phyloP scores from a whole-genome alignment of 257 asterid species.

The Petunia secreta region DNA sequence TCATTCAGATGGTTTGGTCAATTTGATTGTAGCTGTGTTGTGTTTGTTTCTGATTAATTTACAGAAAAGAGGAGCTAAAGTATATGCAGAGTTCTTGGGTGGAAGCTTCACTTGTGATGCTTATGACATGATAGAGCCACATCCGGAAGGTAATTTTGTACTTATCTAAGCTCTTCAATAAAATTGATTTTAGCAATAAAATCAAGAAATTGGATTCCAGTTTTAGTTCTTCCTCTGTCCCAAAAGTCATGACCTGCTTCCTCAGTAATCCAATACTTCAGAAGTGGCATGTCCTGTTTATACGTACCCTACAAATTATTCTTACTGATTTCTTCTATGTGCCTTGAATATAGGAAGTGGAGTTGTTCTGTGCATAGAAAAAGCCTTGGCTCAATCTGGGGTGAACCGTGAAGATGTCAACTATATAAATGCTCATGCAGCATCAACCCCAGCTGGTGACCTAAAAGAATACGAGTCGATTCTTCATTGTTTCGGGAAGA shows the following conservation, averaged over 20 bases:
- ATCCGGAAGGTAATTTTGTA: slow-evolving; percentile 71
- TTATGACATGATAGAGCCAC: slow-evolving; percentile 97
- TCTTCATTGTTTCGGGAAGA: slow-evolving; percentile 75
- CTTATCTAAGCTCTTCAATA: background rate
- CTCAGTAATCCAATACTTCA: background rate
- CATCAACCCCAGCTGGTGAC: slow-evolving; percentile 95
- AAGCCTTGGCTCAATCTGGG: slow-evolving; percentile 93
- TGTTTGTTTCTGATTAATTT: background rate
- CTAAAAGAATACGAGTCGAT: slow-evolving; percentile 88
- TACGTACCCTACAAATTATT: background rate
- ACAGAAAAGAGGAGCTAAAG: slow-evolving; percentile 89
- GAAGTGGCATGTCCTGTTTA: background rate
- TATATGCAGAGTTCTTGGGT: slow-evolving; percentile 91
- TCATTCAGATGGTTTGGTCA: slow-evolving; percentile 2
- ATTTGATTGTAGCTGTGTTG: background rate
- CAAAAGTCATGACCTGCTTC: background rate
- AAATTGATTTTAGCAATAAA: no score
- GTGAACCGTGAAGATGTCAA: slow-evolving; percentile 81
- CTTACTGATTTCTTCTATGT: background rate
- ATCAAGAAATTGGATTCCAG: no score
- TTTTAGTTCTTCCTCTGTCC: background rate
- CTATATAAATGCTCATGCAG: slow-evolving; percentile 96
- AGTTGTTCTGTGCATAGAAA: slow-evolving; percentile 81
- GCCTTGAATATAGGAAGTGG: slow-evolving; percentile 69
- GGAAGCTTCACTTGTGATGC: slow-evolving; percentile 98